Percentiles rank a stretch among this genome's conserved stretches.
These are phyloP conservation scores for Diutina scorzettiae DNA, from an alignment of 1,139 yeast species.

Conservation along the genomic window DNA sequence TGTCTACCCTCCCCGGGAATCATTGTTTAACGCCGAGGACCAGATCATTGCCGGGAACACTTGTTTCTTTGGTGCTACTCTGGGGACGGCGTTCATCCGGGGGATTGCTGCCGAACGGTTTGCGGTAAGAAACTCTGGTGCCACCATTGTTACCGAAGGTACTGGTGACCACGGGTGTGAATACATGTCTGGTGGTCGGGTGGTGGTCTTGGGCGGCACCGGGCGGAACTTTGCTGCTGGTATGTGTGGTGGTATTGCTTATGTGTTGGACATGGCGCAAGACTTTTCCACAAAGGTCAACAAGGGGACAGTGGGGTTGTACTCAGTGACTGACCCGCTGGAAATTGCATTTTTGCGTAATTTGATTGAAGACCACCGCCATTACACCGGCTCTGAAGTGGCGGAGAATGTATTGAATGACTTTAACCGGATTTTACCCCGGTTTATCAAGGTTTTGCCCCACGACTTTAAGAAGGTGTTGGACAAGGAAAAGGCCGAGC, in stretches of 20 bases:
- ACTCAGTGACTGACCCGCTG: slow-evolving; percentile 67
- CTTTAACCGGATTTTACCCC: slow-evolving; percentile 78
- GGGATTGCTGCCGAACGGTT: slow-evolving; percentile 99
- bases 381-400: slow-evolving; percentile 84
- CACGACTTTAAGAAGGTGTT: slow-evolving; percentile 83
- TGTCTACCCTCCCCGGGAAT: slow-evolving; percentile 81
- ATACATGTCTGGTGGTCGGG: slow-evolving; percentile 99
- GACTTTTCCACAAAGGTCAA: slow-evolving; percentile 79
- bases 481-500: slow-evolving; percentile 61
- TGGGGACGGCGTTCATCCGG: slow-evolving; percentile 86
- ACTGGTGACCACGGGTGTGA: slow-evolving; percentile 99
- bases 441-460: slow-evolving; percentile 91
- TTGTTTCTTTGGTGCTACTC: slow-evolving; percentile 94
- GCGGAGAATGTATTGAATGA: slow-evolving; percentile 75
- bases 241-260: slow-evolving; percentile 99
- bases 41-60: slow-evolving; percentile 96
- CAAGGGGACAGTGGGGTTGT: slow-evolving; percentile 69
- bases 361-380: slow-evolving; percentile 88
- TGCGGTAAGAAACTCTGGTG: slow-evolving; percentile 98
- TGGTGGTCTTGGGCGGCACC: slow-evolving; percentile 80
- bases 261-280: slow-evolving; percentile 90
- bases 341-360: slow-evolving; percentile 94
- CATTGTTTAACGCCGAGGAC: slow-evolving; percentile 86
- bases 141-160: slow-evolving; percentile 92
- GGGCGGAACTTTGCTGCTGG: slow-evolving; percentile 98